Evolutionary conservation across 805 yeast species (phyloP).

Genomic region (Lipomyces anomalus): DNA sequence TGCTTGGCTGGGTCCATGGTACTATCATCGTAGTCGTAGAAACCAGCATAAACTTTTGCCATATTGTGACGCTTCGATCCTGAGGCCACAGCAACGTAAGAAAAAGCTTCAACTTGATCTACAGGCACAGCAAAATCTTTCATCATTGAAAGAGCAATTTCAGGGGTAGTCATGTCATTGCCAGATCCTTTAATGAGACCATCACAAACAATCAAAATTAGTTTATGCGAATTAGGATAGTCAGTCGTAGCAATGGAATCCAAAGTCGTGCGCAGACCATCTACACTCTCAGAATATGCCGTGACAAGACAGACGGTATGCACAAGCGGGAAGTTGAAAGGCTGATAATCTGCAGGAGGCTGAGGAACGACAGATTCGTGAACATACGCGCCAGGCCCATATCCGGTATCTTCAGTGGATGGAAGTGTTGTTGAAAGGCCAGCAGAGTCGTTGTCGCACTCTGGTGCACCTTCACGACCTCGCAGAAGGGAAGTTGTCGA

Average conservation of each 20-base stretch:
- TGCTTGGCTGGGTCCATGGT: conserved; percentile 78
- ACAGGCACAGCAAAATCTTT: conserved; percentile 62
- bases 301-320: conserved; percentile 77
- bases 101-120: conserved; percentile 72
- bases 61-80: conserved; percentile 94
- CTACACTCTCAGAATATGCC: conserved; percentile 90
- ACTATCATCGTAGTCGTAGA: conserved; percentile 73
- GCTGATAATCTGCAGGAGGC: conserved; percentile 85
- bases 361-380: conserved; percentile 82
- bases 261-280: conserved; percentile 76
- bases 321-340: conserved; percentile 73
- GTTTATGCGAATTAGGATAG: conserved; percentile 90
- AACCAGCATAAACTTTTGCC: conserved; percentile 96
- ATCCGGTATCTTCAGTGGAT: conserved; percentile 7
- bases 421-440: conserved; percentile 11
- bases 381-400: conserved; percentile 1
- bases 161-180: conserved; percentile 82
- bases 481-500: conserved; percentile 6
- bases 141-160: conserved; percentile 82
- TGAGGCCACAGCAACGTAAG: conserved; percentile 92
- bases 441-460: conserved; percentile 9
- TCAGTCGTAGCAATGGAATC: conserved; percentile 94
- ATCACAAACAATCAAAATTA: conserved; percentile 81
- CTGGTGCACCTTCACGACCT: conserved; percentile 6
- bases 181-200: conserved; percentile 95